These are phyloP conservation scores for Sideroxylon spinosum DNA, from an alignment of 179 eudicot species.

Conservation along the genomic window DNA sequence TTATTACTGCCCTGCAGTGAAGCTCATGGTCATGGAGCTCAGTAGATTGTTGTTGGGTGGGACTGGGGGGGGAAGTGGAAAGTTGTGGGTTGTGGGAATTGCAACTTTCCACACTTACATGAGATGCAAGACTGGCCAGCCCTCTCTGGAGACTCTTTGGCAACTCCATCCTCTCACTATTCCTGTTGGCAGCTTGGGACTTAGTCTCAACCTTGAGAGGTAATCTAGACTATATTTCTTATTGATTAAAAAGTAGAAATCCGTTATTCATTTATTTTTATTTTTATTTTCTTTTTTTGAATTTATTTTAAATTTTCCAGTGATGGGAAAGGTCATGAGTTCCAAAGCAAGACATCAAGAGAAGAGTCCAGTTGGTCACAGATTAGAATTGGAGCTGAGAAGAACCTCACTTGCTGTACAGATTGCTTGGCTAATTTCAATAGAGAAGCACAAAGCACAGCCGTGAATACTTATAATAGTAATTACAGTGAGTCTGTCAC, in stretches of 20 bases:
- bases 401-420: conserved; percentile 47
- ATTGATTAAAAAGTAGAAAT: no score
- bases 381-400: conserved; percentile 26
- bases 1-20: conserved; percentile 54
- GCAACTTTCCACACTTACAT: conserved; percentile 70
- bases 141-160: conserved; percentile 64
- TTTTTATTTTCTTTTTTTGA: no score
- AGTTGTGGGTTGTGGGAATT: conserved; percentile 61
- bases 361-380: conserved; percentile 32
- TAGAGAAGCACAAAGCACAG: conserved; percentile 29
- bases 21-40: conserved; percentile 63
- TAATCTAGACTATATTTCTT: conserved; percentile 16
- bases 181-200: conserved; percentile 51
- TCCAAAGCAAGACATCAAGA: conserved; percentile 28
- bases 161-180: conserved; percentile 59
- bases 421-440: conserved; percentile 44
- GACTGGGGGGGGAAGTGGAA: conserved; percentile 34
- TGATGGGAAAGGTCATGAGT: conserved; percentile 22
- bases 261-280: no score
- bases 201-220: conserved; percentile 62
- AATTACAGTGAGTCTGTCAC: conserved; percentile 27
- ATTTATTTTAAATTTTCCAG: conserved; percentile 10
- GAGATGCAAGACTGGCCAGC: conserved; percentile 51
- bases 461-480: conserved; percentile 15
- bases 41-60: conserved; percentile 42